These are phyloP conservation scores for Curvularia eragrostidis DNA, from an alignment of 2,329 filamentous ascomycete genomes.

Conservation along the genomic window DNA sequence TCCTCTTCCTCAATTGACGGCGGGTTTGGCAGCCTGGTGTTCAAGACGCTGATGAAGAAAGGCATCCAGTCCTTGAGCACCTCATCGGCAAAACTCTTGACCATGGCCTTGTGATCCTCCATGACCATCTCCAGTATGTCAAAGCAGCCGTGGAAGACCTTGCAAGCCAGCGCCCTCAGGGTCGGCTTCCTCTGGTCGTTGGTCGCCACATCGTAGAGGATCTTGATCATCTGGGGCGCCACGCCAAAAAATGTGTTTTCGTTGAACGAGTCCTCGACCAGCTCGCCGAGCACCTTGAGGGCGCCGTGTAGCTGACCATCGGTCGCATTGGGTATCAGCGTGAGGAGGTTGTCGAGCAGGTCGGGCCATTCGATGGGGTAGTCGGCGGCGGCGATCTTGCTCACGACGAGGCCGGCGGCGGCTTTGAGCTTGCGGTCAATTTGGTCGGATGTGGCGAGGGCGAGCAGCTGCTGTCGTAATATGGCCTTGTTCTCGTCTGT, in stretches of 20 bases:
- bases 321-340: conserved; percentile 75
- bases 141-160: conserved; percentile 89
- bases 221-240: conserved; percentile 82
- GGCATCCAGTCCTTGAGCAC: conserved; percentile 84
- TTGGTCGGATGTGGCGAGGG: conserved; percentile 75
- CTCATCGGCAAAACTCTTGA: conserved; percentile 89
- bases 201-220: conserved; percentile 81
- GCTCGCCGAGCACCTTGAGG: conserved; percentile 82
- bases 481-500: conserved; percentile 75
- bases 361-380: conserved; percentile 96
- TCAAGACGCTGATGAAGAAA: conserved; percentile 83
- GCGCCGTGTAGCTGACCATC: conserved; percentile 88
- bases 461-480: conserved; percentile 75
- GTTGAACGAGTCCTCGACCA: conserved; percentile 91
- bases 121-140: conserved; percentile 97
- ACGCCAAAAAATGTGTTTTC: conserved; percentile 95
- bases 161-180: conserved; percentile 83
- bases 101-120: conserved; percentile 85
- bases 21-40: conserved; percentile 70
- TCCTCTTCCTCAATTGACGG: conserved; percentile 65
- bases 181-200: conserved; percentile 76
- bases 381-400: conserved; percentile 92
- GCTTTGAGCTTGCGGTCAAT: conserved; percentile 85
- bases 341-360: conserved; percentile 80
- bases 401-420: conserved; percentile 85